Evolutionary conservation across 139 green algal genomes (phyloP).

Genomic region (Chlorella ohadii): DNA sequence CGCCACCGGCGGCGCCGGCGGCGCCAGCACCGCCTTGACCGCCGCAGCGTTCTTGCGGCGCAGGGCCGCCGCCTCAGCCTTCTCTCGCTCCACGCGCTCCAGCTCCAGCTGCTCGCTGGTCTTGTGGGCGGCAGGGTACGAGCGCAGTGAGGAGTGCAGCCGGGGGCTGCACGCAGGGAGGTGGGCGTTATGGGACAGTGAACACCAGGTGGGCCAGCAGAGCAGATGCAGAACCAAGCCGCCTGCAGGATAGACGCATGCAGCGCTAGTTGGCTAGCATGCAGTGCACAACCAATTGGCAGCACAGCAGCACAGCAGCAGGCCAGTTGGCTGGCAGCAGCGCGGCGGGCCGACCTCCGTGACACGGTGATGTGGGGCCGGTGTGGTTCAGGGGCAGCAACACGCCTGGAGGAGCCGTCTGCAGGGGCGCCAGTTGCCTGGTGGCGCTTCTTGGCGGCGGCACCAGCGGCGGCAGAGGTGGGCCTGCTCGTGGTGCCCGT

Average conservation of each 20-base stretch:
- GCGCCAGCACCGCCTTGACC: constrained; percentile 47
- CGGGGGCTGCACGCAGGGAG: constrained; percentile 3
- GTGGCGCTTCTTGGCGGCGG: not conserved
- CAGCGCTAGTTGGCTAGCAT: not conserved
- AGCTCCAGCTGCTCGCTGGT: constrained; percentile 69
- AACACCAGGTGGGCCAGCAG: no score
- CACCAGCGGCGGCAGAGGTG: not conserved
- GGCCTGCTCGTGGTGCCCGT: not conserved
- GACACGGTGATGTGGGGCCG: not conserved
- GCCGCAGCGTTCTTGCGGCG: constrained; percentile 35
- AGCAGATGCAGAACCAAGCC: not conserved
- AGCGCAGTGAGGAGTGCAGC: constrained; percentile 20
- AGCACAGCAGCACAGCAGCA: not conserved
- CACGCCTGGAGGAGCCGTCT: not conserved
- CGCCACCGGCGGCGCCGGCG: constrained; percentile 1
- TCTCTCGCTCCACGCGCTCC: constrained; percentile 31
- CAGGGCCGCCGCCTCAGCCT: constrained; percentile 39
- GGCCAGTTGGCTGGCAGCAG: not conserved
- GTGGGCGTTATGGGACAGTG: no score
- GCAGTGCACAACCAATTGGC: not conserved
- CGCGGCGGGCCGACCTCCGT: not conserved
- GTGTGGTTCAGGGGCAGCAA: not conserved
- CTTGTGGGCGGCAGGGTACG: constrained; percentile 36
- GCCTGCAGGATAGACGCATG: not conserved
- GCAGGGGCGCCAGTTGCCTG: not conserved